Percentiles rank a stretch among this genome's conserved stretches.
phyloP scores from a whole-genome alignment of 495 filamentous ascomycete genomes.

The Penicillium dipodomyicola region DNA sequence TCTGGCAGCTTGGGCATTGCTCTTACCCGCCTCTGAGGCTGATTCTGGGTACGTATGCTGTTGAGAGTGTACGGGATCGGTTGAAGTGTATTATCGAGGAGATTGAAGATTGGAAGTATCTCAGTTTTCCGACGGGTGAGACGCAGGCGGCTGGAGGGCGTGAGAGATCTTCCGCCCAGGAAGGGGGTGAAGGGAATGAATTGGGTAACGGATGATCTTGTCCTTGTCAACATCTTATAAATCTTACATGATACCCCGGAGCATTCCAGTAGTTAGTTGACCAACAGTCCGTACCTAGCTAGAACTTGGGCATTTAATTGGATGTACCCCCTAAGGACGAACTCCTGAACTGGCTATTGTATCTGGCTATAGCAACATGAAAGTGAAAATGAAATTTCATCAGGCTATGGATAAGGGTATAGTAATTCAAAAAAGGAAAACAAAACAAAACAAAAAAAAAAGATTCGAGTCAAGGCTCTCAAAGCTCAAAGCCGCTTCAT shows the following conservation, averaged over 20 bases:
- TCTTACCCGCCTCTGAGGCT: constrained; percentile 82
- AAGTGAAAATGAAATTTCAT: too few species aligned
- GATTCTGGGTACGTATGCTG: constrained; percentile 85
- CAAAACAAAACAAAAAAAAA: too few species aligned
- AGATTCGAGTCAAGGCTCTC: too few species aligned
- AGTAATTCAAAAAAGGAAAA: too few species aligned
- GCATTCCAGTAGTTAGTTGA: too few species aligned
- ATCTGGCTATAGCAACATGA: too few species aligned
- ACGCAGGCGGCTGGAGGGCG: constrained; percentile 17
- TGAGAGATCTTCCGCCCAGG: constrained; percentile 14
- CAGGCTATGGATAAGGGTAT: too few species aligned
- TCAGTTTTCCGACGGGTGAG: constrained; percentile 56
- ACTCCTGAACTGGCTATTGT: too few species aligned
- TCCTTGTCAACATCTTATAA: background rate
- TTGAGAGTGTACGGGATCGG: constrained; percentile 90
- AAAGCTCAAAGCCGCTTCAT: too few species aligned
- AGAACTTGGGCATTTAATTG: too few species aligned
- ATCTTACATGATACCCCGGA: constrained; percentile 2
- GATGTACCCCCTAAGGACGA: too few species aligned
- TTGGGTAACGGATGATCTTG: constrained; percentile 3
- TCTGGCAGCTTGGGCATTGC: constrained; percentile 96
- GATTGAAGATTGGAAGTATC: constrained; percentile 85
- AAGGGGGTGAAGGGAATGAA: constrained; percentile 8
- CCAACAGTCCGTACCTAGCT: too few species aligned
- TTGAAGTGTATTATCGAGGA: constrained; percentile 90